Percentiles rank a stretch among this genome's conserved stretches.
These are phyloP conservation scores for carrot (Daucus carota) DNA, from an alignment of 129 eudicot species.

Conservation along the genomic window DH1_v3.0 NC_030388.2:25983501-25984000, in stretches of 20 bases:
- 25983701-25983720: constrained; percentile 83
- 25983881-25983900: constrained; percentile 71
- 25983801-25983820: constrained; percentile 23
- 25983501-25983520: constrained; percentile 99
- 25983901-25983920: constrained; percentile 82
- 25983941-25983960: neutral
- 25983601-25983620: constrained; percentile 46
- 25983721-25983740: constrained; percentile 85
- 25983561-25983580: neutral
- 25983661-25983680: constrained; percentile 59
- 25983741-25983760: constrained; percentile 6
- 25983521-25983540: constrained; percentile 17
- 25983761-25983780: neutral
- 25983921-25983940: constrained; percentile 23
- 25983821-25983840: constrained; percentile 85
- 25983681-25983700: constrained; percentile 74
- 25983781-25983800: constrained; percentile 1
- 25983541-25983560: neutral
- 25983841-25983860: constrained; percentile 66
- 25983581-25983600: neutral
- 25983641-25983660: constrained; percentile 64
- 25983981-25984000: neutral
- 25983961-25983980: neutral
- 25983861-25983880: constrained; percentile 84
- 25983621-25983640: constrained; percentile 64